Evolutionary conservation across 495 filamentous ascomycete genomes (phyloP), one percentile per base, ranked within the genome.

Genomic region (Penicillium waksmanii): DNA sequence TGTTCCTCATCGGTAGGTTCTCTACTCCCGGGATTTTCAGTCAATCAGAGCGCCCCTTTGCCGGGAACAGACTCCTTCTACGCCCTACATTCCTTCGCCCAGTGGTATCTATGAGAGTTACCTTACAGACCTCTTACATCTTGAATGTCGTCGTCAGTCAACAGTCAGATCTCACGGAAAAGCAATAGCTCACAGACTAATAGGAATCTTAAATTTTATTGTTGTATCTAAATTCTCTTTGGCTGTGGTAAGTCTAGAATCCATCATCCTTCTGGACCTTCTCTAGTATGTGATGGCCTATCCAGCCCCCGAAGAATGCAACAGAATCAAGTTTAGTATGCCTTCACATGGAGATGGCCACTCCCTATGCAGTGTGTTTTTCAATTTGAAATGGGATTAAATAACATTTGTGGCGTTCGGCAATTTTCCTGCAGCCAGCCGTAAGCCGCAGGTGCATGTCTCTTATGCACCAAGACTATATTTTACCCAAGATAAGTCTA

Each of bases 81-180:
- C 49, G 48, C 57, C 66, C 68, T 68, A 27, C 68, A 68, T 68
- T 64, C 66, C 66, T 55, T 46, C 31, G 36, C 19, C 7, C 36
- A 35, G 27, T 54, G 64, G 64, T 44, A 69, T 69, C 61, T 53
- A 51, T 62, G 36, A 57, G 56, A 36, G 58, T 38, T 18, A 62
- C 61, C 56, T 47, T 58, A 51, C 42, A 35, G 34, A 17, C 23
- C 46, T 40, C 33, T 53, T 17, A n/a, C 17, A 31, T 31, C 6
- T 50, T 35, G 23, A 27, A 48, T 23, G n/a, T 48, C 21, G 46
- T 27, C 46, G 10, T 6, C 19, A 0, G 31, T 48, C 46, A 48
- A n/a, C 46, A 23, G 23, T 27, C 11, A n/a, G 19, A 27, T 25
- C 46, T 19, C 1, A 27, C 0, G 3, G 19, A 3, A 27, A 48